Base-by-base conservation (phyloP, 2,329 filamentous ascomycete genomes). In the Trichoderma lentiforme region DNA sequence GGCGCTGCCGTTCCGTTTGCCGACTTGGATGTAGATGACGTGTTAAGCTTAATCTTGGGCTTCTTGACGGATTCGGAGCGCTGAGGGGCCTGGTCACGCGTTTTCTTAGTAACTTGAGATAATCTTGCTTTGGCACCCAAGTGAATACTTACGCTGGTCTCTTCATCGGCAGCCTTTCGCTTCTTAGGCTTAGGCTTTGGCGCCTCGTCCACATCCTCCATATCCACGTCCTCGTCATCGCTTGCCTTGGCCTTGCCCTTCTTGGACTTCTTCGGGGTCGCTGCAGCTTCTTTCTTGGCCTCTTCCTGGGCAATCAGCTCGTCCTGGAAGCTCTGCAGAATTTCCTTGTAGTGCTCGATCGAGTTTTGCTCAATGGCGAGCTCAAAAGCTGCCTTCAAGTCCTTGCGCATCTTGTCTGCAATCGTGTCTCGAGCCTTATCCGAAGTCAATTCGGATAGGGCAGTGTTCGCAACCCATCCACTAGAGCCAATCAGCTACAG, bases 401-500 rank as follows among this genome's bases (percentile, higher is more conserved):
- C 87, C 83, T 97, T 97, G 79, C 89, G 89, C 85, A 92, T 91
- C 84, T 97, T 97, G 75, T 92, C 88, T 68, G 91, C 91, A 67
- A 92, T 85, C 56, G 89, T 84, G 28, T 90, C 86, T 68, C 89
- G 88, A 74, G 95, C 91, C 30, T 91, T 90, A 67, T 92, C 90
- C 15, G 92, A 84, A 71, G 94, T 90, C 68, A 98, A 89, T 43
- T 93, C 91, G 43, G 90, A 89, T 47, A 99, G 87, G 72, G 93
- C 91, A 26, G 90, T 92, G 82, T 98, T 98, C 73, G 91, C 88
- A 75, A 95, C 93, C 95, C 95, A 99, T 47, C 93, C 93, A 83
- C 96, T 99, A 76, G 72, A 72, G 11, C 39, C 60, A 61, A 57
- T 75, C 70, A 70, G 75, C 74, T 68, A 76, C 65, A 53, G 61